Percentiles rank a stretch among this genome's conserved stretches.
Evolutionary conservation across 305 asterid genomes (phyloP).

Genomic region (Fraxinus latifolia): DNA sequence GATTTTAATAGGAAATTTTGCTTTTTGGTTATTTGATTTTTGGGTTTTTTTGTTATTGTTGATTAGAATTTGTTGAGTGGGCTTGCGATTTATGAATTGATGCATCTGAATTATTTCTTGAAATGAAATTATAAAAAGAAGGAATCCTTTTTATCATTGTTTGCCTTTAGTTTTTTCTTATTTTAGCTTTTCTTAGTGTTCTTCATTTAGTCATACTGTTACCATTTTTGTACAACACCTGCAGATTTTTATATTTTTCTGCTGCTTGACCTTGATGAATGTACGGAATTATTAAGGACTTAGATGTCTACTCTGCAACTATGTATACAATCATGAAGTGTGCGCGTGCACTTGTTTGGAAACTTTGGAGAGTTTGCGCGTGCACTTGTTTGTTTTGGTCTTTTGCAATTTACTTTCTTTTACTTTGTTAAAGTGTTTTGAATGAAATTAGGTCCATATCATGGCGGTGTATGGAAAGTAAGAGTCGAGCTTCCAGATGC

Average conservation of each 20-base stretch:
- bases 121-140: neutral
- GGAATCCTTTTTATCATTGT: neutral
- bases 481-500: conserved; percentile 95
- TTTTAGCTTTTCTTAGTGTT: conserved; percentile 10
- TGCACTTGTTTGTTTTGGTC: neutral
- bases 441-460: conserved; percentile 72
- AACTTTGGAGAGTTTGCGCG: neutral
- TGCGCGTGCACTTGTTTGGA: neutral
- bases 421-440: conserved; percentile 1
- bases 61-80: conserved; percentile 1
- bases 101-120: neutral
- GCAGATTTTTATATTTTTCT: neutral
- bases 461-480: conserved; percentile 88
- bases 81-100: neutral
- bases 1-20: neutral
- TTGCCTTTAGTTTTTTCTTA: conserved; percentile 2
- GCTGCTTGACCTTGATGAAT: neutral
- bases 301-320: conserved; percentile 14
- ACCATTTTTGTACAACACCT: neutral
- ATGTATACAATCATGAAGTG: neutral
- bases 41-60: conserved; percentile 17
- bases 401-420: neutral
- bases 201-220: neutral
- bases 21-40: neutral
- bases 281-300: conserved; percentile 16